These are phyloP conservation scores for Puccinia coronata DNA, from an alignment of 1,284 basidiomycete genomes.

Conservation along the genomic window DNA sequence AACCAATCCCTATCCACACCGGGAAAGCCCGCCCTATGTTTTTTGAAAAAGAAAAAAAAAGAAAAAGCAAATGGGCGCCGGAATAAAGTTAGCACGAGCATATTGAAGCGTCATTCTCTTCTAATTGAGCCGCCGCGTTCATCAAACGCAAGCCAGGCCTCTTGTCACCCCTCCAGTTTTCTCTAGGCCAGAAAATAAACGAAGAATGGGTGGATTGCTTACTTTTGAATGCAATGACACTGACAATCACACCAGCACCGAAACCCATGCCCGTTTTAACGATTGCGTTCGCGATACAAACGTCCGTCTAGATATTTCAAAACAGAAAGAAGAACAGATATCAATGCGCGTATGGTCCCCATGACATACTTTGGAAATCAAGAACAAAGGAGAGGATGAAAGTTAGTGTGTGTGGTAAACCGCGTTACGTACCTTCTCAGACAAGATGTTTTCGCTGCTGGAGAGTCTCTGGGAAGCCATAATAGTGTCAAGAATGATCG, in stretches of 20 bases:
- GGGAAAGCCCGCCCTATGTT: slow-evolving; percentile 58
- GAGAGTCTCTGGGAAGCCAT: slow-evolving; percentile 29
- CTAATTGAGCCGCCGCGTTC: too few species aligned
- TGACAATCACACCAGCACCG: slow-evolving; percentile 58
- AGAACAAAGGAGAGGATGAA: too few species aligned
- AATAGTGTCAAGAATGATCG: too few species aligned
- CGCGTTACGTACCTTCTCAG: slow-evolving; percentile 27
- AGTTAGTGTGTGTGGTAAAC: neutral
- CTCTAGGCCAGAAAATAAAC: too few species aligned
- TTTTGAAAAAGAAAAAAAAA: too few species aligned
- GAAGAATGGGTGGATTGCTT: neutral
- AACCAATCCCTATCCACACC: slow-evolving; percentile 59
- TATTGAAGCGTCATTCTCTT: neutral
- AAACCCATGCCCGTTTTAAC: slow-evolving; percentile 60
- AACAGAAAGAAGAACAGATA: neutral
- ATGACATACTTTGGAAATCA: too few species aligned
- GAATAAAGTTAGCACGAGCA: too few species aligned
- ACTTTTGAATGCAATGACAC: slow-evolving; percentile 57
- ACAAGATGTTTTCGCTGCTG: slow-evolving; percentile 47
- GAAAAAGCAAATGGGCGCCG: too few species aligned
- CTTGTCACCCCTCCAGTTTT: too few species aligned
- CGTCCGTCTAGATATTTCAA: slow-evolving; percentile 53
- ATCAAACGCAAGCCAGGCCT: too few species aligned
- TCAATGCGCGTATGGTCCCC: neutral
- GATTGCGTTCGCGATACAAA: slow-evolving; percentile 59